These are phyloP conservation scores for Candida takata DNA, from an alignment of 805 yeast species.

Conservation along the genomic window DNA sequence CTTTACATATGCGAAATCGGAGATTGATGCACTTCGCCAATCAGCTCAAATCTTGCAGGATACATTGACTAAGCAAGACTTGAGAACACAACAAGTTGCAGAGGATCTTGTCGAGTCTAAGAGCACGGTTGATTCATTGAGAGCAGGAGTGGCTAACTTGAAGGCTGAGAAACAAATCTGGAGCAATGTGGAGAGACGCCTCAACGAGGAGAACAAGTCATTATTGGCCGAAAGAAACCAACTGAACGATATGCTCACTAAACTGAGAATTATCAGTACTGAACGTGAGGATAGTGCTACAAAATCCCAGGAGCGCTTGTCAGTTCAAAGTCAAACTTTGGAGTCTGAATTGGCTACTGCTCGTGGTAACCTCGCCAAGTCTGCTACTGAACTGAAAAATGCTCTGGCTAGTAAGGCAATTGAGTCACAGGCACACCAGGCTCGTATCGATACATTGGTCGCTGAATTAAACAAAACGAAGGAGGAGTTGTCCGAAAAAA, in stretches of 20 bases:
- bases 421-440: conserved; percentile 49
- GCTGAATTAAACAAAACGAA: conserved; percentile 36
- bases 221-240: conserved; percentile 53
- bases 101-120: conserved; percentile 53
- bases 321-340: conserved; percentile 41
- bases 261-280: conserved; percentile 51
- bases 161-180: conserved; percentile 49
- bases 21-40: conserved; percentile 37
- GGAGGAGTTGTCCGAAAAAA: conserved; percentile 37
- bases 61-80: conserved; percentile 39
- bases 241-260: conserved; percentile 49
- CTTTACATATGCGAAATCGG: conserved; percentile 34
- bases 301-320: conserved; percentile 43
- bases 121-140: conserved; percentile 35
- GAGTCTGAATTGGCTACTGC: conserved; percentile 38
- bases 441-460: conserved; percentile 50
- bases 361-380: conserved; percentile 41
- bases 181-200: conserved; percentile 40
- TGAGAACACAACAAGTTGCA: conserved; percentile 37
- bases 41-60: conserved; percentile 36
- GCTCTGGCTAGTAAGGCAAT: conserved; percentile 47
- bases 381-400: conserved; percentile 44
- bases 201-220: conserved; percentile 45
- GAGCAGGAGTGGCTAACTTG: conserved; percentile 40
- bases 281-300: conserved; percentile 51